Base-by-base conservation (phyloP, 2,329 filamentous ascomycete genomes). In the Trichoderma arundinaceum region DNA sequence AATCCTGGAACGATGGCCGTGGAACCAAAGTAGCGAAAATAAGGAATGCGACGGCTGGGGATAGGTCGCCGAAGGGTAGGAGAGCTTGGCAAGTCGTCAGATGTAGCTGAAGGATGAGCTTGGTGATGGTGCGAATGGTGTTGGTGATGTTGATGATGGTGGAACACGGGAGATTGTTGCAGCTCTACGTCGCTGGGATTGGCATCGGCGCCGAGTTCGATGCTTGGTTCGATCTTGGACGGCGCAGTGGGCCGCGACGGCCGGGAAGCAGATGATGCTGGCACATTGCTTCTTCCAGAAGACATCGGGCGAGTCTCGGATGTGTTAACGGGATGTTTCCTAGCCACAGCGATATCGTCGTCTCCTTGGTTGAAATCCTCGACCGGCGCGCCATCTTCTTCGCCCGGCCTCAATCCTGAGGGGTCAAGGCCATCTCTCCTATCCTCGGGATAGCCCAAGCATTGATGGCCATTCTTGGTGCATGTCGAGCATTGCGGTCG, bases 1-100 rank as follows among this genome's bases (percentile, higher is more conserved):
- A 93, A 96, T 22, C 92, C 92, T 1, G 92, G 92, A 60, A 95
- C 92, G 73, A 96, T 96, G 68, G 92, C 93, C 1, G 93, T 96
- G 0, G 92, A 92, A 0, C 92, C 93, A 74, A 96, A 95, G 77
- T 95, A 96, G 67, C 93, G 84, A 72, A 96, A 96, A 75, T 95
- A 97, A 0, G 92, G 92, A 69, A 96, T 91, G 62, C 90, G 85
- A 72, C 90, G 81, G 67, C 85, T 81, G 74, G 85, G 82, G 35
- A 80, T 76, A 70, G 39, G 15, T 19, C 85, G 81, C 68, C 85
- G 79, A 57, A 82, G 77, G 10, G 79, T 72, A 1, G 83, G 82
- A 22, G 83, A 85, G 33, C 76, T 68, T 15, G 72, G 70, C 2
- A 67, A 49, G 43, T 74, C 73, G 48, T 73, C 72, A 7, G 74